Base-by-base conservation (phyloP, 805 yeast species). In the Lipomyces anomalus region DNA sequence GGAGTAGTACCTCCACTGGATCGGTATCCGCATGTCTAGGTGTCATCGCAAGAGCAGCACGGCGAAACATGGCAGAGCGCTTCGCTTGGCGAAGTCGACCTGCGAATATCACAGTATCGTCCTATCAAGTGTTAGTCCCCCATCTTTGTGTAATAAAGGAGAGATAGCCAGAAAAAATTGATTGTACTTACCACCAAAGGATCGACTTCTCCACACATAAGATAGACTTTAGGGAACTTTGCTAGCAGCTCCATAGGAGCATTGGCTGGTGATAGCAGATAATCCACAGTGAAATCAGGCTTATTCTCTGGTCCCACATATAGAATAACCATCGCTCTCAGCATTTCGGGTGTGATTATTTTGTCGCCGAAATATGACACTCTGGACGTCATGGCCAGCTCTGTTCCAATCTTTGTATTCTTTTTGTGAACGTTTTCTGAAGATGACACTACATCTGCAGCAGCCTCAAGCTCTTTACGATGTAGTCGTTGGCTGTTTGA, bases 121-220 rank as follows among this genome's bases (percentile, higher is more conserved):
- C 63, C 44, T 40, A 17, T 13, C 20, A 6, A 3, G 4, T n/a
- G 20, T 20, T 22, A 17, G 16, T 28, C 32, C 13, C 13, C 32
- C 13, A 28, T 28, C 13, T 16, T 13, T 28, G 13, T 13, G 13
- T 16, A 28, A 28, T 16, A 28, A 28, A 28, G 13, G 13, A 13
- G 16, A 28, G 16, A 28, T 13, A 13, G 11, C 9, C 16, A n/a
- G 11, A 34, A 34, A 34, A 11, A 34, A 17, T 11, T n/a, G n/a
- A n/a, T n/a, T n/a, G 16, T 16, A 30, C 43, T 22, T 16, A 40
- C 43, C 18, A 61, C 64, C 24, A 60, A 40, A 4, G 63, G 63
- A 52, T 60, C 63, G 13, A 59, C 63, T 36, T 60, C 63, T 16
- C 63, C 63, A 33, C 63, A 56, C 18, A 60, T 42, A 46, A 60